Base-by-base conservation (phyloP, 148 eudicot species). In the Chenopodium suecicum region DNA sequence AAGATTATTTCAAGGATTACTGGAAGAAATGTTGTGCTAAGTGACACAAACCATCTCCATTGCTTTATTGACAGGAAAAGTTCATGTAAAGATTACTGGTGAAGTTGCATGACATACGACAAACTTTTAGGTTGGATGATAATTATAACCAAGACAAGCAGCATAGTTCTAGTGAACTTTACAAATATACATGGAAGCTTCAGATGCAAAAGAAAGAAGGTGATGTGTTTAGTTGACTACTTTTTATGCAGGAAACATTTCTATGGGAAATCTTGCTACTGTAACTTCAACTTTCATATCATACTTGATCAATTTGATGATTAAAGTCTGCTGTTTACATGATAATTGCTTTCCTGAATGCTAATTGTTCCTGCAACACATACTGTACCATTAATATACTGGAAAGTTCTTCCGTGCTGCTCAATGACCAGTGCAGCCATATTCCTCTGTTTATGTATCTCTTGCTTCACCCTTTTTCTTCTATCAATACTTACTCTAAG, bases 31-130 rank as follows among this genome's bases (percentile, higher is more conserved):
- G 88, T 91, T 48, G 85, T 90, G 29, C 84, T 91, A 7, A 73
- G 91, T 75, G 92, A 91, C 76, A 87, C 73, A 80, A 90, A 81
- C 67, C 87, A 92, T 37, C 88, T 91, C 80, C 94, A 90, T 87
- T 34, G 54, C 58, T 91, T 90, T 76, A 63, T 84, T 60, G 85
- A 83, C 79, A 91, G 94, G 4, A 84, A 87, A 27, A 90, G 92
- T 75, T 91, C 90, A 2, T 89, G 91, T 54, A 83, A 77, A 48
- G 94, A 89, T 88, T 89, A 91, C 72, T 89, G 94, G 94, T 91
- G 84, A 85, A 69, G 12, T 63, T 12, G 31, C 56, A 48, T 22
- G 1, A 75, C 22, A 1, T 20, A 32, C 22, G 13, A 7, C 64
- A 62, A 62, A 62, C 23, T 20, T 46, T 63, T 58, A 48, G 76